These are phyloP conservation scores for Kodamaea sagamina DNA, from an alignment of 805 yeast species.

Conservation along the genomic window DNA sequence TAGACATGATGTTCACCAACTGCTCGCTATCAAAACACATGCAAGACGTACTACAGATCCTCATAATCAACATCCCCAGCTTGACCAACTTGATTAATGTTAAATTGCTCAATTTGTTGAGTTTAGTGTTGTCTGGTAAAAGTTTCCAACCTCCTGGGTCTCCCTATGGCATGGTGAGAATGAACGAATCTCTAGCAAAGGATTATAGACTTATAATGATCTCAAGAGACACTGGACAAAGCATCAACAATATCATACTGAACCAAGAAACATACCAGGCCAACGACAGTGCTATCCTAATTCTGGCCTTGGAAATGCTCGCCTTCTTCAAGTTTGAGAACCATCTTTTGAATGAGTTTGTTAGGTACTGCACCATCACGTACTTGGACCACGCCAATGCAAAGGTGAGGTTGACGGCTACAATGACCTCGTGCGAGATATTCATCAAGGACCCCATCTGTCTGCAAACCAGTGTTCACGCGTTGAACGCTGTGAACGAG, in stretches of 20 bases:
- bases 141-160: slow-evolving; percentile 84
- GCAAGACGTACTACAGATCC: slow-evolving; percentile 68
- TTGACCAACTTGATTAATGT: slow-evolving; percentile 71
- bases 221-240: slow-evolving; percentile 61
- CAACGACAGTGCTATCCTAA: slow-evolving; percentile 52
- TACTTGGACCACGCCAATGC: slow-evolving; percentile 81
- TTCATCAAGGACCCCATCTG: slow-evolving; percentile 80
- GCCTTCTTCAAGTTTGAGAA: slow-evolving; percentile 73
- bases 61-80: slow-evolving; percentile 77
- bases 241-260: slow-evolving; percentile 35
- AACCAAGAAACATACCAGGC: slow-evolving; percentile 35
- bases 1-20: slow-evolving; percentile 70
- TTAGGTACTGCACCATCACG: slow-evolving; percentile 76
- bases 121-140: slow-evolving; percentile 78
- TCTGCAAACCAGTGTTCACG: slow-evolving; percentile 75
- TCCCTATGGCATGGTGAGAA: slow-evolving; percentile 64
- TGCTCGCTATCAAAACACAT: slow-evolving; percentile 84
- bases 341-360: slow-evolving; percentile 82
- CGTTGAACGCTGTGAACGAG: slow-evolving; percentile 79
- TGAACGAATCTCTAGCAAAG: slow-evolving; percentile 66
- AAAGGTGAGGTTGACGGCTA: slow-evolving; percentile 80
- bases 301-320: slow-evolving; percentile 78
- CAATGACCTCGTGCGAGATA: slow-evolving; percentile 76
- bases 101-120: slow-evolving; percentile 67
- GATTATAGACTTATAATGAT: slow-evolving; percentile 77